Conservation (phyloP, 331 rosid genomes). For the Malus hybrid region DNA sequence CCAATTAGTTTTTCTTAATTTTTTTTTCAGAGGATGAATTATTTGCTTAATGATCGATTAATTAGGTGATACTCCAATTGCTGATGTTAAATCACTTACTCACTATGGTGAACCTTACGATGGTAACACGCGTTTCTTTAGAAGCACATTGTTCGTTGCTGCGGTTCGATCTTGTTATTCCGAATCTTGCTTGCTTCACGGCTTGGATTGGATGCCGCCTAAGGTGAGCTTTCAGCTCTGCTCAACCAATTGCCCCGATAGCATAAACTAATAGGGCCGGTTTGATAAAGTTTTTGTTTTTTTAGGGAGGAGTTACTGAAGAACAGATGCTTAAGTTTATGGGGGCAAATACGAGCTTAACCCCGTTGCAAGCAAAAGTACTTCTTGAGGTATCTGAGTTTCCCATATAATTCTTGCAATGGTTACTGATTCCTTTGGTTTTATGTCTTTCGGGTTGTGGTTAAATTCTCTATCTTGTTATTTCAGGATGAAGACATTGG, state of each 20-base stretch:
- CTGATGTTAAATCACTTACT: conserved; percentile 83
- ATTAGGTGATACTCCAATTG: conserved; percentile 71
- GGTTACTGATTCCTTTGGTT: conserved; percentile 4
- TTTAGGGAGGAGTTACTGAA: conserved; percentile 88
- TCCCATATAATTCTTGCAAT: conserved; percentile 6
- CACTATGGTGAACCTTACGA: conserved; percentile 97
- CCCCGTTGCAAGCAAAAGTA: conserved; percentile 63
- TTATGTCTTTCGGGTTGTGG: neutral
- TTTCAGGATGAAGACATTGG: conserved; percentile 84
- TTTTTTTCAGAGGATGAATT: conserved; percentile 15
- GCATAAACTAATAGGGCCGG: neutral
- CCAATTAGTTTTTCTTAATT: neutral
- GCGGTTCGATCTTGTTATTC: conserved; percentile 89
- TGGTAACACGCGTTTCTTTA: conserved; percentile 92
- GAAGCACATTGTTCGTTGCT: conserved; percentile 92
- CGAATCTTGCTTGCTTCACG: conserved; percentile 91
- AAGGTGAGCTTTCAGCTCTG: conserved; percentile 44
- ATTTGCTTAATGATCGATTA: conserved; percentile 8
- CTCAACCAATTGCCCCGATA: neutral
- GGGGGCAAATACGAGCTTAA: conserved; percentile 73
- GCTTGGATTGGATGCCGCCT: conserved; percentile 97
- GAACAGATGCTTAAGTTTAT: conserved; percentile 95
- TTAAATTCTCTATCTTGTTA: neutral
- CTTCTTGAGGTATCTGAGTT: conserved; percentile 69
- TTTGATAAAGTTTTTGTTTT: neutral